Evolutionary conservation across 805 yeast genomes (phyloP), one percentile per base, ranked within the genome.

Genomic region (Candida khao-thaluensis): DNA sequence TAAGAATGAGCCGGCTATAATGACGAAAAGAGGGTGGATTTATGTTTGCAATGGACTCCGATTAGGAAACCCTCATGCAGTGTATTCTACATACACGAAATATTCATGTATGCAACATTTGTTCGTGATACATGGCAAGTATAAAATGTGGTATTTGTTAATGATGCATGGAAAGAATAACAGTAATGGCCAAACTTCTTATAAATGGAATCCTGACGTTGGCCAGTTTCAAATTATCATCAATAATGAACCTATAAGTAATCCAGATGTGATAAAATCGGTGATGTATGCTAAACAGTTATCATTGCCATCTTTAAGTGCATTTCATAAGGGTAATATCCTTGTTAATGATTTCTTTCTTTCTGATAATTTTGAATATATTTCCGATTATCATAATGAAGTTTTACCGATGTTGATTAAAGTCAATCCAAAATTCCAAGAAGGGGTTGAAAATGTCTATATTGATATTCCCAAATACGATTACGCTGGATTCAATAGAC

Each of bases 41-140:
- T 64, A 64, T 40, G 59, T 64, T 7, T 56, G 64, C 26, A 62
- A 64, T 18, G 64, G 60, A 33, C 45, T 64, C 30, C 42, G 70
- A 16, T 49, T 52, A 5, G 66, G 65, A n/a, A 64, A 64, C 39
- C 70, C 70, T 1, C 63, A 62, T 32, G 62, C 70, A 1, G 70
- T 64, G 1, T 64, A 64, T 40, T 61, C 68, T 10, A 64, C 70
- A 2, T 64, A 64, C 35, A 64, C 70, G 20, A 64, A 64, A 38
- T 64, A 64, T 35, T 61, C 67, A 7, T 62, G 69, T 37, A 66
- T 57, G 26, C 70, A 64, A 40, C 70, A 64, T 48, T 46, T 64
- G 22, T 35, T 48, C n/a, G 70, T 64, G 12, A 59, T 56, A 25
- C 69, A 64, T 33, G 62, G 54, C 40, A 41, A 67, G 15, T 64